Percentiles rank a stretch among this genome's conserved stretches.
Evolutionary conservation across 2,329 filamentous ascomycete species (phyloP).

Genomic region (Claviceps digitariae): DNA sequence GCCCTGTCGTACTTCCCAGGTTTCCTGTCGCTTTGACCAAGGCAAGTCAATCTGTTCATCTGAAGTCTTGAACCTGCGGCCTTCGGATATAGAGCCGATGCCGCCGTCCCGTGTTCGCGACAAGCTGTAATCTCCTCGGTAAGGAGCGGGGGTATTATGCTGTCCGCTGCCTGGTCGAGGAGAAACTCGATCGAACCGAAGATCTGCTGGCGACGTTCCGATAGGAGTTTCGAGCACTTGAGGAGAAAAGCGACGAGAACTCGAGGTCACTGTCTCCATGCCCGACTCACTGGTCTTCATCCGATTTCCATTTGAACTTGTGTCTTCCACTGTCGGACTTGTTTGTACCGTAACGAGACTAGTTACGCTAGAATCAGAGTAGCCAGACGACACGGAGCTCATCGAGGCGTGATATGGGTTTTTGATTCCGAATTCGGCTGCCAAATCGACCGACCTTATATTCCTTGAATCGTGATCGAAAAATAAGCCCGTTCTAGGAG

Average conservation of each 20-base stretch:
- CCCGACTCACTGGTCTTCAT: slow-evolving; percentile 16
- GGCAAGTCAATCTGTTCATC: neutral
- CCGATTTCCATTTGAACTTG: slow-evolving; percentile 36
- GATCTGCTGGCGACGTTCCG: slow-evolving; percentile 12
- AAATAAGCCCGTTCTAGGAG: slow-evolving; percentile 36
- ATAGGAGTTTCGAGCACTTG: slow-evolving; percentile 17
- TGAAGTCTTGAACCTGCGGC: neutral
- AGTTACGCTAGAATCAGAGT: slow-evolving; percentile 43
- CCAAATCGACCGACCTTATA: slow-evolving; percentile 37
- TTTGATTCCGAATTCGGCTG: slow-evolving; percentile 44
- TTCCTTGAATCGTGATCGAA: slow-evolving; percentile 24
- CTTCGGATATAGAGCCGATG: too few relatives aligned
- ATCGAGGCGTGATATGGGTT: slow-evolving; percentile 53
- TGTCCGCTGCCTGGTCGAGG: neutral
- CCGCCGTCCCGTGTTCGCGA: neutral
- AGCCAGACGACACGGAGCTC: slow-evolving; percentile 51
- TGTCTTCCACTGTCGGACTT: slow-evolving; percentile 37
- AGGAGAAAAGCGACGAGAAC: slow-evolving; percentile 12
- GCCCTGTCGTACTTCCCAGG: slow-evolving; percentile 15
- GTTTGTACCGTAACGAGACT: slow-evolving; percentile 50
- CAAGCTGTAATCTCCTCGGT: slow-evolving; percentile 4
- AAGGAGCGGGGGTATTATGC: neutral
- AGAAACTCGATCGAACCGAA: slow-evolving; percentile 7
- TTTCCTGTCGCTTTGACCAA: neutral
- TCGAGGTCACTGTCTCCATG: slow-evolving; percentile 20